These are phyloP conservation scores for Sphagnum magellanicum DNA, from an alignment of 228 moss, liverwort and hornwort species.

Conservation along the genomic window DNA sequence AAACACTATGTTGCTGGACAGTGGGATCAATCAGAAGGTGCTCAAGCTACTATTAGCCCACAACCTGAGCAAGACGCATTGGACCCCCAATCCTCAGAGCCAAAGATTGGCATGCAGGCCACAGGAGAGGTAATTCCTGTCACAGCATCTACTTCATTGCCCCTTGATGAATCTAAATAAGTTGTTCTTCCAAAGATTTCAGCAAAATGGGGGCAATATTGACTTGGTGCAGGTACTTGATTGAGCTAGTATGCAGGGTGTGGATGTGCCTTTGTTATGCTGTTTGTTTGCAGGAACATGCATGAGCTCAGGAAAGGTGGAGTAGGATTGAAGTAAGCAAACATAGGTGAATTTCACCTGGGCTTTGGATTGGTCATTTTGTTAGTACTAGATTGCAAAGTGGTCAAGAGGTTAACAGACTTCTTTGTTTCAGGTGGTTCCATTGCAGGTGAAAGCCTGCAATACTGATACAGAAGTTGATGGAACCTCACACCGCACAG, in stretches of 20 bases:
- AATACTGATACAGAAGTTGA: background rate
- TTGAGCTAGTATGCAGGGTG: background rate
- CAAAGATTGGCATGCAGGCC: background rate
- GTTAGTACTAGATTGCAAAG: background rate
- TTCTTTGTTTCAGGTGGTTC: background rate
- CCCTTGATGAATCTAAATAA: background rate
- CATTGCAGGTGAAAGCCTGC: background rate
- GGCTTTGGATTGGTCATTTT: background rate
- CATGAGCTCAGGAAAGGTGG: too few relatives aligned
- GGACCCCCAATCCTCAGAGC: background rate
- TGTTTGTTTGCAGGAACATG: too few relatives aligned
- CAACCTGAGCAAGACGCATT: background rate
- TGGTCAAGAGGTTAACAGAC: background rate
- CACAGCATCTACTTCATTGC: background rate
- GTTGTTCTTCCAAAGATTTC: slow-evolving; percentile 7
- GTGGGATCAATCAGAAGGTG: background rate
- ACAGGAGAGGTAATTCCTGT: background rate
- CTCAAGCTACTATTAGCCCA: background rate
- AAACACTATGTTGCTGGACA: slow-evolving; percentile 41
- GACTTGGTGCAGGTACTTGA: slow-evolving; percentile 43
- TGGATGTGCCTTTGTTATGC: too few relatives aligned
- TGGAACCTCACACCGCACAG: background rate
- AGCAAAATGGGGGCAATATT: slow-evolving; percentile 30
- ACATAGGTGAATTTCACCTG: background rate
- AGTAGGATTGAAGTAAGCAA: too few relatives aligned